phyloP scores from a whole-genome alignment of 2,329 filamentous ascomycete species.

The Rachicladosporium sp. region DNA sequence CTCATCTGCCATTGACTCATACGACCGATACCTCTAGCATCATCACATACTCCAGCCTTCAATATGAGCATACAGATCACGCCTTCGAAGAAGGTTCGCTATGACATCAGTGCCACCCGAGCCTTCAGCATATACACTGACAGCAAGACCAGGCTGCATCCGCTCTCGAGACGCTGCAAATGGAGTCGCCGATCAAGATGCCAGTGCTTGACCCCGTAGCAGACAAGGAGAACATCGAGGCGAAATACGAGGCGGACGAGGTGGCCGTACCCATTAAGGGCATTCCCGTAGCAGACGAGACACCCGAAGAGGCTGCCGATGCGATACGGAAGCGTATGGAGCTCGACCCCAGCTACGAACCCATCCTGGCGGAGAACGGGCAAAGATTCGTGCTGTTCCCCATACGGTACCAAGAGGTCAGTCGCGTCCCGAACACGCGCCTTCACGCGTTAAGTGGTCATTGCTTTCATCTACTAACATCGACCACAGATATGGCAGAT shows the following conservation, averaged over 20 bases:
- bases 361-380: slow-evolving; percentile 87
- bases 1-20: slow-evolving; percentile 1
- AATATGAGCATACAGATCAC: slow-evolving; percentile 54
- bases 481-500: slow-evolving; percentile 93
- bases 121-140: no score
- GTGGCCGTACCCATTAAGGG: slow-evolving; percentile 45
- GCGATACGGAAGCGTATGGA: no score
- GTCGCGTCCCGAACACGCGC: slow-evolving; percentile 50
- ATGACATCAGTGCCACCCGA: slow-evolving; percentile 23
- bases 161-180: slow-evolving; percentile 77
- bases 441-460: slow-evolving; percentile 23
- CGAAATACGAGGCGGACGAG: slow-evolving; percentile 35
- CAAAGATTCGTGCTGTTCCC: slow-evolving; percentile 96
- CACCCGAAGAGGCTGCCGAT: slow-evolving; percentile 50
- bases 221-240: slow-evolving; percentile 69
- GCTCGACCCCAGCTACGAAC: slow-evolving; percentile 42
- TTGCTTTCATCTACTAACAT: slow-evolving; percentile 10
- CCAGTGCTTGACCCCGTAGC: slow-evolving; percentile 56
- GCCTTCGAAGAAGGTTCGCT: slow-evolving; percentile 58
- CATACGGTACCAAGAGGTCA: slow-evolving; percentile 97
- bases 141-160: slow-evolving; percentile 56
- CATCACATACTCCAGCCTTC: slow-evolving; percentile 4
- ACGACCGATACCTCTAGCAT: background rate
- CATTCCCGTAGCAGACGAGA: slow-evolving; percentile 33
- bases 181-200: slow-evolving; percentile 89